These are phyloP conservation scores for Phylloporus arenicola DNA, from an alignment of 768 basidiomycete genomes.

Conservation along the genomic window DNA sequence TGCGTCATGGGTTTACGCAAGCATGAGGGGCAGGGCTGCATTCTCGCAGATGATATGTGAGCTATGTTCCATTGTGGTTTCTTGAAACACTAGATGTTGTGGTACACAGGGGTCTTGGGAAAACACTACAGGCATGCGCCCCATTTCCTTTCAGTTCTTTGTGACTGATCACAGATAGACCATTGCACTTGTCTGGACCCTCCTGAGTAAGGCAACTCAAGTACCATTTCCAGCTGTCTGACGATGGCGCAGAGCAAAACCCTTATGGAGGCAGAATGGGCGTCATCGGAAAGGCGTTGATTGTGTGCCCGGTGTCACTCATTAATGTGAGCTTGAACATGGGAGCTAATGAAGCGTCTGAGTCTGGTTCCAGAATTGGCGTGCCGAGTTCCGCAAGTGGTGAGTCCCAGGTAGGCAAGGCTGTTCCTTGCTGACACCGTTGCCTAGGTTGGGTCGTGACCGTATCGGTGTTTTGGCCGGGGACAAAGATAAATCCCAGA, in stretches of 20 bases:
- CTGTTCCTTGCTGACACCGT: background rate
- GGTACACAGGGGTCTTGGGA: conserved; percentile 84
- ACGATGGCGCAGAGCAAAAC: conserved; percentile 61
- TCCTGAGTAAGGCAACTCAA: conserved; percentile 64
- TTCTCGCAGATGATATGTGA: conserved; percentile 95
- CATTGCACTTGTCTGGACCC: conserved; percentile 87
- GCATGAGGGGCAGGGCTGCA: conserved; percentile 90
- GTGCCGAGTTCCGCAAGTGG: conserved; percentile 94
- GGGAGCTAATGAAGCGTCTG: background rate
- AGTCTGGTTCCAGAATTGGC: conserved; percentile 71
- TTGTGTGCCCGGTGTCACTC: conserved; percentile 92
- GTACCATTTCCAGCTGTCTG: background rate
- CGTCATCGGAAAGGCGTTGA: conserved; percentile 72
- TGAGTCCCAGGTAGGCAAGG: conserved; percentile 32
- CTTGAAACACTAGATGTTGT: conserved; percentile 8
- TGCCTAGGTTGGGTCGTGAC: conserved; percentile 48
- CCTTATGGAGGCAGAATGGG: conserved; percentile 56
- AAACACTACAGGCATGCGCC: conserved; percentile 68
- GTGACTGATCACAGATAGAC: conserved; percentile 40
- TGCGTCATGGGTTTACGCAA: conserved; percentile 91
- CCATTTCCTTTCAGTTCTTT: background rate
- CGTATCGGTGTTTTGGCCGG: conserved; percentile 55
- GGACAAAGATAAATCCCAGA: conserved; percentile 48
- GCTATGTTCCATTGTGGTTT: conserved; percentile 4
- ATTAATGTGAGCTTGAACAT: conserved; percentile 54